These are phyloP conservation scores for Apium graveolens DNA, from an alignment of 129 eudicot genomes.

Conservation along the genomic window DNA sequence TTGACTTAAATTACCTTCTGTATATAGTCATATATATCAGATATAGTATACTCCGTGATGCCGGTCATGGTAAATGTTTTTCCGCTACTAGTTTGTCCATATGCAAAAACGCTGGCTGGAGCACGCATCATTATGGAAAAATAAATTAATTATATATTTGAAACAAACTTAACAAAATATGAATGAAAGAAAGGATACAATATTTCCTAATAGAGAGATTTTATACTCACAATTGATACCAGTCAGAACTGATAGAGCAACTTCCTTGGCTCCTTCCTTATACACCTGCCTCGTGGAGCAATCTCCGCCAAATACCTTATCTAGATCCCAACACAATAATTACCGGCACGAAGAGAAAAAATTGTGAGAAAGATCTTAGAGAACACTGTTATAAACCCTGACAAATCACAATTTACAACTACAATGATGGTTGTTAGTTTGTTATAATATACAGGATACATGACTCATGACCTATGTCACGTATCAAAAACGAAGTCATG, in stretches of 20 bases:
- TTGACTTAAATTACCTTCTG: slow-evolving; percentile 49
- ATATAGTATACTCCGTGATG: slow-evolving; percentile 79
- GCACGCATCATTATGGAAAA: slow-evolving; percentile 5
- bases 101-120: slow-evolving; percentile 92
- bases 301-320: slow-evolving; percentile 67
- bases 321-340: slow-evolving; percentile 30
- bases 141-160: background rate
- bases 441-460: background rate
- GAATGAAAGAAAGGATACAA: background rate
- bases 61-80: slow-evolving; percentile 97
- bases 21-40: slow-evolving; percentile 77
- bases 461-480: background rate
- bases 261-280: slow-evolving; percentile 84
- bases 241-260: slow-evolving; percentile 75
- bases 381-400: background rate
- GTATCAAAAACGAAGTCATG: background rate
- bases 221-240: slow-evolving; percentile 80
- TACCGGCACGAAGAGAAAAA: slow-evolving; percentile 9
- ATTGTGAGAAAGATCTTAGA: background rate
- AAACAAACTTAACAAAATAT: background rate
- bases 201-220: background rate
- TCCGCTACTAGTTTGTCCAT: slow-evolving; percentile 99
- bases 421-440: background rate
- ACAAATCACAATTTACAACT: background rate
- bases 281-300: slow-evolving; percentile 92